Evolutionary conservation across 2,329 filamentous ascomycete species (phyloP), one percentile per base, ranked within the genome.

Genomic region (Colletotrichum liaoningense): DNA sequence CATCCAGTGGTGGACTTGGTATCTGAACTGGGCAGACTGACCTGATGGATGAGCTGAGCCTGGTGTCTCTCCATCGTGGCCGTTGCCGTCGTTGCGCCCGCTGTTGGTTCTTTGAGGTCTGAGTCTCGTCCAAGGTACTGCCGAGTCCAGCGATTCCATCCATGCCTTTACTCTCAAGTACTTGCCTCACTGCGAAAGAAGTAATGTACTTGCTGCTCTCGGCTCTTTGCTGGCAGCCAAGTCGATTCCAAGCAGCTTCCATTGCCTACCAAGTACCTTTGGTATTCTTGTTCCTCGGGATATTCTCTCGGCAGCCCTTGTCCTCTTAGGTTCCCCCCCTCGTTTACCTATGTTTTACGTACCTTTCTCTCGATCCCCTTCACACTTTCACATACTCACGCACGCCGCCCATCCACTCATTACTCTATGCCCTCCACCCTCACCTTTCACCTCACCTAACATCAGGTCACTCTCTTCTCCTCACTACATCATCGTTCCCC

Each of bases 321-420:
- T 49, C 42, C 16, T 68, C 5, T 65, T 11, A 24, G 56, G 26
- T 22, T 22, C 62, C 59, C 52, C 2, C 42, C 60, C 55, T 60
- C 60, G 64, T 62, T 62, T 73, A 62, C 60, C 14, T 73, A 70
- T 33, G 19, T 66, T 73, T 73, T 73, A 73, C 70, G 59, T 70
- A 71, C 56, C 62, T 54, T 46, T 64, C 55, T 66, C 38, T 12
- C 30, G 38, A 30, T 65, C 71, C 35, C 67, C 46, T 60, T 64
- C 67, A 49, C 54, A 42, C 46, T 24, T 56, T 46, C 28, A 49
- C 46, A 38, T n/a, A 54, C 42, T 73, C n/a, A 60, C 64, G 54
- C 70, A 69, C 66, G n/a, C 26, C 22, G 33, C 46, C 59, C 59
- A 35, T 67, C 71, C 71, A 71, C 71, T 66, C 67, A 66, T 63